Base-by-base conservation (phyloP, 805 yeast species). In the Starmerella stellata region DNA sequence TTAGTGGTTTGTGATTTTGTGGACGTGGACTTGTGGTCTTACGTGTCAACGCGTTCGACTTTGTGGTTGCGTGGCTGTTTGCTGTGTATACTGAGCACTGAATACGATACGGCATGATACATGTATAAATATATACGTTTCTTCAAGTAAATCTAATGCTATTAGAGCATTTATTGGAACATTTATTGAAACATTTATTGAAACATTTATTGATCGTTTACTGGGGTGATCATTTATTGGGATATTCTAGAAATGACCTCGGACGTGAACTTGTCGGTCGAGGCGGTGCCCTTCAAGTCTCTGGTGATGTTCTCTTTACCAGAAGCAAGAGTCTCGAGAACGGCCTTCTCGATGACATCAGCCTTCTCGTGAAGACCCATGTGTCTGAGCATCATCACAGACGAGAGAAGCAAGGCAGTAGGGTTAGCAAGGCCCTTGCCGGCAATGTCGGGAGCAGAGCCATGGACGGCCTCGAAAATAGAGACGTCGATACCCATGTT, bases 401-500 rank as follows among this genome's bases (percentile, higher is more conserved):
- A 87, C 37, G 95, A 82, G 59, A 90, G 72, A 61, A 90, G 70
- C 59, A 90, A 66, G 41, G 98, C 98, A 45, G 98, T 90, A 67
- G 98, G 98, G 75, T 90, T 90, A 49, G 98, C 98, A 61, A 81
- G 74, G 60, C 93, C 92, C 72, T 90, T 82, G 59, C 98, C 98
- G 46, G 96, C 96, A 57, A 90, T 90, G 63, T 90, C 98, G 53
- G 98, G 98, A 47, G 98, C 98, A 42, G 96, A 85, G 62, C 98
- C 98, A 64, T 90, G 98, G 57, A 90, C 98, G 49, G 98, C 98
- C 74, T 90, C 98, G 62, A 90, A 90, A 60, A 90, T 87, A 41
- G 95, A 82, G 47, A 87, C 93, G 61, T 80, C 77, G 70, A 82
- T 81, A 69, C 98, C 98, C 85, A 90, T 90, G 75, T 90, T 90